Conservation (phyloP, 495 filamentous ascomycete genomes). For the Ascodesmis nigricans region DNA sequence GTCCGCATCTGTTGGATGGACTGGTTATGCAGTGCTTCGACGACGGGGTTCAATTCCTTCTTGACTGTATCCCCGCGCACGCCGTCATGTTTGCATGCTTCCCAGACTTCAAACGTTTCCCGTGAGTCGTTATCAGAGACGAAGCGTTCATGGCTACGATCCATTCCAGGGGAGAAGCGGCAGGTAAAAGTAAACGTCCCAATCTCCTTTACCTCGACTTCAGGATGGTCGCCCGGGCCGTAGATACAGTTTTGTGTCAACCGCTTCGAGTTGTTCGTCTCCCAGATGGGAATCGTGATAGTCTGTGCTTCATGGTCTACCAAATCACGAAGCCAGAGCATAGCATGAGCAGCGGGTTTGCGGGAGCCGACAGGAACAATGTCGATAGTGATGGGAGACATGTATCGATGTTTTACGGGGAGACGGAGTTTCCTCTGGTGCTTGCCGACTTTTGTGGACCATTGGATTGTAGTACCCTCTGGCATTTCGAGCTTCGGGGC, state of each 20-base stretch:
- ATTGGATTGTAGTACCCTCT: constrained; percentile 39
- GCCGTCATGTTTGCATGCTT: constrained; percentile 69
- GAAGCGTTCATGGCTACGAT: constrained; percentile 64
- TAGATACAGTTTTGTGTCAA: constrained; percentile 84
- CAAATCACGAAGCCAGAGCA: constrained; percentile 69
- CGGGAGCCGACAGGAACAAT: constrained; percentile 39
- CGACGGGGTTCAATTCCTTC: constrained; percentile 40
- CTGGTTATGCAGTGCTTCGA: constrained; percentile 54
- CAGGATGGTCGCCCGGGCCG: constrained; percentile 41
- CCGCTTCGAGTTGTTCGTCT: constrained; percentile 44
- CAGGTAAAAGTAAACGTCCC: constrained; percentile 60
- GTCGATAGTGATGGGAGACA: constrained; percentile 72
- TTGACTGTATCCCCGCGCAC: constrained; percentile 45
- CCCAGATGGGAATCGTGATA: constrained; percentile 74
- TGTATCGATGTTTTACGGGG: constrained; percentile 73
- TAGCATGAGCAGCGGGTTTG: constrained; percentile 46
- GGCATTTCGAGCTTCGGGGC: constrained; percentile 35
- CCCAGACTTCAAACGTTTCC: constrained; percentile 87
- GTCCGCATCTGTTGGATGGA: constrained; percentile 57
- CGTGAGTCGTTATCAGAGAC: constrained; percentile 70
- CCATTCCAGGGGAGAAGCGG: constrained; percentile 72
- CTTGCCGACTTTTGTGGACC: constrained; percentile 37
- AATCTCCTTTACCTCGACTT: constrained; percentile 45
- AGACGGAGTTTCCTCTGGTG: constrained; percentile 34
- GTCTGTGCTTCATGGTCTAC: constrained; percentile 51